phyloP scores from a whole-genome alignment of 2,329 filamentous ascomycete species.

The Drechmeria coniospora region DNA sequence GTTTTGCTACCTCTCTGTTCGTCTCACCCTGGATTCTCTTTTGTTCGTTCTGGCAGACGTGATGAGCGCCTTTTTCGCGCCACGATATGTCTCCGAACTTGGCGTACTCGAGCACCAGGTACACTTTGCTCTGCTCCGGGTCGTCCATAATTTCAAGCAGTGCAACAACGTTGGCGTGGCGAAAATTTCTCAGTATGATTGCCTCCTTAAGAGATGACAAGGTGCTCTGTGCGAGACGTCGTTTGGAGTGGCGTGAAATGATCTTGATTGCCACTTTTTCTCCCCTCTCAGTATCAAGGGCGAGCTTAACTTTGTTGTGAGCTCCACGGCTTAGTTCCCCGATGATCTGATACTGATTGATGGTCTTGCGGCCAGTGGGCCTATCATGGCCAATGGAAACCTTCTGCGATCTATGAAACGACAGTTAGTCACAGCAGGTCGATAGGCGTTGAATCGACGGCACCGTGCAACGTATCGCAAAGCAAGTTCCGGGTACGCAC shows the following conservation, averaged over 20 bases:
- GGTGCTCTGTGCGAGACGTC: not conserved
- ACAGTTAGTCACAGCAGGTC: too few species aligned
- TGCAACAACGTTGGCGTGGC: conserved; percentile 86
- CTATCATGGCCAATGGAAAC: too few species aligned
- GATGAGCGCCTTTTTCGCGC: conserved; percentile 72
- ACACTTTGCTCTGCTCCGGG: conserved; percentile 88
- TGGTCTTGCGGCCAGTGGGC: too few species aligned
- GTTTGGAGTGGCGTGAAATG: not conserved
- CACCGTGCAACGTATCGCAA: too few species aligned
- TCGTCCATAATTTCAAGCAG: conserved; percentile 95
- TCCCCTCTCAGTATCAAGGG: not conserved
- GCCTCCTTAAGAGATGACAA: conserved; percentile 27
- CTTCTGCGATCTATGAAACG: too few species aligned
- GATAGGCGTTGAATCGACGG: too few species aligned
- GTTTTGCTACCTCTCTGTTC: not conserved
- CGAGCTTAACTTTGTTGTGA: conserved; percentile 37
- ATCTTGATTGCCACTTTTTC: not conserved
- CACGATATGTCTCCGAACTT: conserved; percentile 86
- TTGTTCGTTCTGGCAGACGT: conserved; percentile 14
- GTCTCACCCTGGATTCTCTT: not conserved
- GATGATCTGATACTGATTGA: conserved; percentile 55
- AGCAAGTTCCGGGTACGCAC: too few species aligned
- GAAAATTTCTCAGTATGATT: conserved; percentile 92
- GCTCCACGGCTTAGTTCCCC: conserved; percentile 89
- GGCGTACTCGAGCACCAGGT: conserved; percentile 90